A percentile compares a stretch with the other conserved stretches of the same genome.
phyloP scores from a whole-genome alignment of 148 eudicot genomes.

The Chenopodium album region DNA sequence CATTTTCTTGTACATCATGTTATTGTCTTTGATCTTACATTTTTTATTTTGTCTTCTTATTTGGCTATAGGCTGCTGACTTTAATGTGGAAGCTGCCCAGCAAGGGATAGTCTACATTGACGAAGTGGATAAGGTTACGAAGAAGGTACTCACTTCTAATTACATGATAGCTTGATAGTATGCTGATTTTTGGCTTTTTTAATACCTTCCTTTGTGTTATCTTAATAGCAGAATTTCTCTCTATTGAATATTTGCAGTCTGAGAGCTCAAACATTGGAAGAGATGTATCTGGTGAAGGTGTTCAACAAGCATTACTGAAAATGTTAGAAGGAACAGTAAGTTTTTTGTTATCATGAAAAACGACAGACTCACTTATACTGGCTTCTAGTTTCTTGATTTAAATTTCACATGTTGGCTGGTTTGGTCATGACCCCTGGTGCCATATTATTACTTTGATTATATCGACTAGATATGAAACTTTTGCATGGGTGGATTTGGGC shows the following conservation, averaged over 20 bases:
- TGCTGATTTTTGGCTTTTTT: neutral
- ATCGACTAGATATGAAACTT: neutral
- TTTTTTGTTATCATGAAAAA: slow-evolving; percentile 8
- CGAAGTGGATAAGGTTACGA: slow-evolving; percentile 98
- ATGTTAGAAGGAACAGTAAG: slow-evolving; percentile 99
- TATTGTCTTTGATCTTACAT: neutral
- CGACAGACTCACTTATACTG: neutral
- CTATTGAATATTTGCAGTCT: slow-evolving; percentile 39
- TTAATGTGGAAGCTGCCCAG: slow-evolving; percentile 95
- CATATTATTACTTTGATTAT: no score
- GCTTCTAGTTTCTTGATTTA: neutral
- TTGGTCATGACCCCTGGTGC: neutral
- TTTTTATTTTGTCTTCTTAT: neutral
- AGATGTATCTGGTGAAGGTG: slow-evolving; percentile 99
- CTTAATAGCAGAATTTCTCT: neutral
- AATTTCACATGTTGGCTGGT: neutral
- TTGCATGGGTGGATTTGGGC: neutral
- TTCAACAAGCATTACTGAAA: slow-evolving; percentile 95
- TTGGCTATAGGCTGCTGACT: slow-evolving; percentile 73
- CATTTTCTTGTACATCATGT: neutral
- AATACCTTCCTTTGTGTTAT: neutral
- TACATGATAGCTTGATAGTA: neutral
- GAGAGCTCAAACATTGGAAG: slow-evolving; percentile 94
- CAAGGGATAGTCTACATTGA: slow-evolving; percentile 99
- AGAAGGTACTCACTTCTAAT: slow-evolving; percentile 56